Evolutionary conservation across 192 early-diverging fungal genomes (phyloP).

Genomic region (Entomortierella beljakovae): DNA sequence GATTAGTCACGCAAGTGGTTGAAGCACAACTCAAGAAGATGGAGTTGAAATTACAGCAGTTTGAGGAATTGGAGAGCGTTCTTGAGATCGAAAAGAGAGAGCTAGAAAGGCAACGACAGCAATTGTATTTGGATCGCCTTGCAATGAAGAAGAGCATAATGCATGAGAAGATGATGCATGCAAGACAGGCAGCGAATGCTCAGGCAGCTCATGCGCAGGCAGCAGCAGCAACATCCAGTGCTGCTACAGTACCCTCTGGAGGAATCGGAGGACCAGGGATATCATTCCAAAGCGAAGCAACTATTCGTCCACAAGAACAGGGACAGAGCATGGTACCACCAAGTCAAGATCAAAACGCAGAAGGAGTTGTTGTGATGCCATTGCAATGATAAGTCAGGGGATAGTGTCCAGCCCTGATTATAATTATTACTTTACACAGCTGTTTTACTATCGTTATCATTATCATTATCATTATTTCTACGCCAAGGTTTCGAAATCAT

Average conservation of each 20-base stretch:
- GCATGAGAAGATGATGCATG: conserved; percentile 49
- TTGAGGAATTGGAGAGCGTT: conserved; percentile 91
- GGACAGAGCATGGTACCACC: conserved; percentile 13
- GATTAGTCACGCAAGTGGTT: conserved; percentile 81
- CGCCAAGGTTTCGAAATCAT: no score
- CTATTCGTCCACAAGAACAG: conserved; percentile 14
- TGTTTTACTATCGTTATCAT: not conserved
- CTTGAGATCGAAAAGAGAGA: conserved; percentile 89
- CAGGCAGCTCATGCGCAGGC: no score
- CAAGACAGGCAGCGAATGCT: conserved; percentile 27
- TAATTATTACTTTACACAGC: not conserved
- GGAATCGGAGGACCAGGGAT: conserved; percentile 18
- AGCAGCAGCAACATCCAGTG: no score
- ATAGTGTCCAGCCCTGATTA: not conserved
- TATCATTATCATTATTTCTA: not conserved
- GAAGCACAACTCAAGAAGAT: conserved; percentile 91
- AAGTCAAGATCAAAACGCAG: conserved; percentile 27
- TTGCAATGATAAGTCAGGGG: conserved; percentile 19
- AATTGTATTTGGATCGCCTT: conserved; percentile 71
- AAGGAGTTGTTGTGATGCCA: conserved; percentile 36
- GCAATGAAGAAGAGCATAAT: conserved; percentile 66
- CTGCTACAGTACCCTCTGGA: conserved; percentile 21
- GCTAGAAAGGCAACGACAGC: conserved; percentile 76
- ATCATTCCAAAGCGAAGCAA: conserved; percentile 25
- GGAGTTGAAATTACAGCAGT: conserved; percentile 93